Conservation (phyloP, 106 monocot species). For the Narthecium ossifragum region DNA sequence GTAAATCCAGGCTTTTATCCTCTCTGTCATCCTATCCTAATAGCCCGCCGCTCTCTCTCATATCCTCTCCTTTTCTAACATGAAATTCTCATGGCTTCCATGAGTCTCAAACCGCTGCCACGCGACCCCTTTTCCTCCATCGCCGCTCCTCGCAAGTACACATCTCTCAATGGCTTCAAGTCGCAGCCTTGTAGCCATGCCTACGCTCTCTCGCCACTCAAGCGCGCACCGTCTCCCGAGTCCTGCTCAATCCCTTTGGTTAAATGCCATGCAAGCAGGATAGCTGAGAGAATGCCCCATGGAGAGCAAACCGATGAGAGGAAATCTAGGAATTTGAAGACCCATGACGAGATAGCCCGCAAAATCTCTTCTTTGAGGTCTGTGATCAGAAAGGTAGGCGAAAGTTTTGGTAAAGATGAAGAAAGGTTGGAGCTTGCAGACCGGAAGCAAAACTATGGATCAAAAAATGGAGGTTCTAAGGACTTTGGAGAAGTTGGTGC, state of each 20-base stretch:
- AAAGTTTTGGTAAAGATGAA: not conserved
- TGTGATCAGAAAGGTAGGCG: not conserved
- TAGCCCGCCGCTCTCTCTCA: too few relatives aligned
- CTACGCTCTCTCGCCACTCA: not conserved
- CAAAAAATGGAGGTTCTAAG: conserved; percentile 5
- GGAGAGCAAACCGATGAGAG: conserved; percentile 9
- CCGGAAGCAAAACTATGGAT: not conserved
- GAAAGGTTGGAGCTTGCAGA: not conserved
- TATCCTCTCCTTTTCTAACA: too few relatives aligned
- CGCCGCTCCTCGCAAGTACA: not conserved
- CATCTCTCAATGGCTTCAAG: not conserved
- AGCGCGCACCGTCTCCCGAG: not conserved
- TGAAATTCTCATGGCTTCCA: not conserved
- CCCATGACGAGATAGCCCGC: not conserved
- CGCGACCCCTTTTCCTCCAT: not conserved
- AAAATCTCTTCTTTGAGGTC: conserved; percentile 1
- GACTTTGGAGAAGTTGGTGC: conserved; percentile 2
- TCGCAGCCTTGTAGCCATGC: not conserved
- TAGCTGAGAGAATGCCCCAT: conserved; percentile 19
- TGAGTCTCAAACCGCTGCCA: not conserved
- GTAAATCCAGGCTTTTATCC: too few relatives aligned
- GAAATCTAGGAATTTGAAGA: not conserved
- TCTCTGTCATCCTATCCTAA: too few relatives aligned
- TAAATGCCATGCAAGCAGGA: conserved; percentile 6
- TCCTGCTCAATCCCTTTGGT: not conserved